phyloP scores from a whole-genome alignment of 257 asterid species.

The Echium plantagineum region DNA sequence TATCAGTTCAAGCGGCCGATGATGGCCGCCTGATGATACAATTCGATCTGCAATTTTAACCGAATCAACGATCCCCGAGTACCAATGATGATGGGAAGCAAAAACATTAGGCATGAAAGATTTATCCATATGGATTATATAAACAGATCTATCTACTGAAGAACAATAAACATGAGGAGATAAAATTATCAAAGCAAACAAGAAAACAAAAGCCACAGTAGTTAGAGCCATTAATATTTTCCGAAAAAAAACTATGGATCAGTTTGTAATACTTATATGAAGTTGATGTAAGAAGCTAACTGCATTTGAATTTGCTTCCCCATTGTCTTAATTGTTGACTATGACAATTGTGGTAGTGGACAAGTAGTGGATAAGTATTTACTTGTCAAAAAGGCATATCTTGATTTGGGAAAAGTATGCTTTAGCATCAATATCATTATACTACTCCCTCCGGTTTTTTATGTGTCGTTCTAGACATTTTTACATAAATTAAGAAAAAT shows the following conservation, averaged over 20 bases:
- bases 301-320: too few species aligned
- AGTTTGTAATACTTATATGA: neutral
- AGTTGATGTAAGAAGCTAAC: too few species aligned
- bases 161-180: conserved; percentile 12
- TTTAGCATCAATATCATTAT: too few species aligned
- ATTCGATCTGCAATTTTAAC: conserved; percentile 6
- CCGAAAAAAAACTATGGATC: too few species aligned
- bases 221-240: conserved; percentile 16
- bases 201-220: conserved; percentile 13
- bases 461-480: too few species aligned
- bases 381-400: too few species aligned
- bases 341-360: too few species aligned
- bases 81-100: conserved; percentile 28
- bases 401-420: too few species aligned
- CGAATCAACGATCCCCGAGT: conserved; percentile 24
- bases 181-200: conserved; percentile 15
- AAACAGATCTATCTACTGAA: conserved; percentile 24
- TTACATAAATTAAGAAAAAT: too few species aligned
- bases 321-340: too few species aligned
- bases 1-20: conserved; percentile 4
- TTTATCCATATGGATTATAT: conserved; percentile 42
- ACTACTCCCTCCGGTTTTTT: too few species aligned
- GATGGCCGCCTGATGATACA: neutral
- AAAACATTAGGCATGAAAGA: conserved; percentile 40
- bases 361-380: too few species aligned